Base-by-base conservation (phyloP, 164 flowering plant genomes). In the Vitis vinifera region DNA sequence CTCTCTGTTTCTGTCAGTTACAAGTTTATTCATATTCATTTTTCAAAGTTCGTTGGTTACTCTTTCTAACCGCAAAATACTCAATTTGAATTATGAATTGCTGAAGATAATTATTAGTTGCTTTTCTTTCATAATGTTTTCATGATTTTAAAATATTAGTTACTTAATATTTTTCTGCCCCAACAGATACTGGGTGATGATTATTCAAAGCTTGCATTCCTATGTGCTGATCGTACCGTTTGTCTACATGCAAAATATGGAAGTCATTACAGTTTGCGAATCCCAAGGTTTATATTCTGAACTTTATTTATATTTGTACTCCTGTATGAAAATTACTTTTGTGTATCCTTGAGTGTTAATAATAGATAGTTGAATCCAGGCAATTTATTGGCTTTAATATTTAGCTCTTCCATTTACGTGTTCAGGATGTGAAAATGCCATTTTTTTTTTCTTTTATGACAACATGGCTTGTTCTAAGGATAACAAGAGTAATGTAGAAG, bases 231-330 rank as follows among this genome's bases (percentile, higher is more conserved):
- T 85, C 94, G 98, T 27, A 88, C 95, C 65, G 82, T 94, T 70
- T 72, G 71, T 69, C 81, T 94, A 17, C 98, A 94, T 87, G 97
- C 98, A 57, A 94, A 91, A 84, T 91, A 92, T 86, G 97, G 98
- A 75, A 87, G 90, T 69, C 97, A 94, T 74, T 37, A 92, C 76
- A 91, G 84, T 74, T 71, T 91, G 76, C 78, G 97, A 65, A 86
- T 94, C 67, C 98, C 98, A 65, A 91, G 97, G 98, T 94, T 69
- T 31, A 11, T n/a, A 6, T 19, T 62, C 64, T 55, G 51, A 55
- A 8, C 60, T 63, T 30, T 63, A 55, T 53, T 57, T 7, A 19
- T 44, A 29, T 56, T 30, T 49, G 12, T 16, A 30, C 15, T 50
- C 10, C 12, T 59, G 44, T 37, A 37, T 37, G 27, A 23, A 23